phyloP scores from a whole-genome alignment of 1,284 basidiomycete species.

The Xerocomus nothofagi region DNA sequence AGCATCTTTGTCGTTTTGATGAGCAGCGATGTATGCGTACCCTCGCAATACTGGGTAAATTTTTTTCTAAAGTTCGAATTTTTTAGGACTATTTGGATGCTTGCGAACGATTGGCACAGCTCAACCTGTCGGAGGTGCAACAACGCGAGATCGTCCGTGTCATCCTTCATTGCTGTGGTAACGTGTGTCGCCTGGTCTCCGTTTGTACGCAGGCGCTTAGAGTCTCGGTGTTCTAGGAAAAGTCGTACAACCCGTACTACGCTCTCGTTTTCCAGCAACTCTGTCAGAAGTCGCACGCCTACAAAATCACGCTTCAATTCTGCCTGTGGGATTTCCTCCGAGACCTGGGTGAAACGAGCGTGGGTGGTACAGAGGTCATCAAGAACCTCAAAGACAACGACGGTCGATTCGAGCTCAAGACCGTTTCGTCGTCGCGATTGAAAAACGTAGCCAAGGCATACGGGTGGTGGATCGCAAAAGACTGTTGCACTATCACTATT shows the following conservation, averaged over 20 bases:
- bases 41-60: neutral
- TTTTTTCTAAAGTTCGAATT: neutral
- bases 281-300: slow-evolving; percentile 72
- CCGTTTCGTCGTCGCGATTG: slow-evolving; percentile 59
- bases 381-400: slow-evolving; percentile 57
- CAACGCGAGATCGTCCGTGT: slow-evolving; percentile 95
- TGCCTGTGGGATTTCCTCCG: slow-evolving; percentile 97
- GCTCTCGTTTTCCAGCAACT: slow-evolving; percentile 81
- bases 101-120: slow-evolving; percentile 79
- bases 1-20: slow-evolving; percentile 92
- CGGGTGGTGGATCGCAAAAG: slow-evolving; percentile 83
- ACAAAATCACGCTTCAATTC: slow-evolving; percentile 93
- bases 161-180: slow-evolving; percentile 89
- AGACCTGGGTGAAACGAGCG: slow-evolving; percentile 81
- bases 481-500: slow-evolving; percentile 67
- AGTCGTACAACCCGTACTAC: slow-evolving; percentile 95
- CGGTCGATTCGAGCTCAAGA: slow-evolving; percentile 50
- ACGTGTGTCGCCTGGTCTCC: slow-evolving; percentile 48
- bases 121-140: slow-evolving; percentile 87
- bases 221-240: slow-evolving; percentile 60
- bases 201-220: neutral
- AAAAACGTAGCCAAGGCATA: slow-evolving; percentile 74
- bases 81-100: slow-evolving; percentile 90
- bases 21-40: slow-evolving; percentile 78
- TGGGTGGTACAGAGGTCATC: slow-evolving; percentile 80